Evolutionary conservation across 2,329 filamentous ascomycete genomes (phyloP).

Genomic region (Rhynchosporium secalis): DNA sequence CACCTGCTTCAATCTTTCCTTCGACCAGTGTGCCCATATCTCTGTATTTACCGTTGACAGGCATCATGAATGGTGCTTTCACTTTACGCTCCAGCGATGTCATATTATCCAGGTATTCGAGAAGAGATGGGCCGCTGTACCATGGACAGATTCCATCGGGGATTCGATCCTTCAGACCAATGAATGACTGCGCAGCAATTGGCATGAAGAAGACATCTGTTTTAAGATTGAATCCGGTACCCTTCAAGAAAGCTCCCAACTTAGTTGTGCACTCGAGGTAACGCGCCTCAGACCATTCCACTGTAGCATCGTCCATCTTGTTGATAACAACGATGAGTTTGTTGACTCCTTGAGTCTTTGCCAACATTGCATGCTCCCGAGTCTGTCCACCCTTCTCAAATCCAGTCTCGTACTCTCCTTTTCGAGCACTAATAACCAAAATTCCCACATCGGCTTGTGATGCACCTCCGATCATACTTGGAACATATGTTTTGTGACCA

Average conservation of each 20-base stretch:
- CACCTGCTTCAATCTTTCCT: constrained; percentile 93
- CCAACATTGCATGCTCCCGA: constrained; percentile 94
- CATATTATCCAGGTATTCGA: constrained; percentile 96
- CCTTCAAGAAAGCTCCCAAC: constrained; percentile 83
- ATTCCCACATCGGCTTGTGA: constrained; percentile 93
- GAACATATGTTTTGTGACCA: constrained; percentile 96
- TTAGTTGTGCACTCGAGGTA: constrained; percentile 94
- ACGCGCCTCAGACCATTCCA: constrained; percentile 90
- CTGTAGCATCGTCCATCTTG: constrained; percentile 98
- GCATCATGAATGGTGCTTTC: constrained; percentile 99
- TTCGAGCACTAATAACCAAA: constrained; percentile 91
- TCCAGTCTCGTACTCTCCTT: constrained; percentile 98
- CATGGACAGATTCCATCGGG: constrained; percentile 75
- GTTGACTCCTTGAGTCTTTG: constrained; percentile 97
- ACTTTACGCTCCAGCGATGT: constrained; percentile 90
- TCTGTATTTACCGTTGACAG: constrained; percentile 90
- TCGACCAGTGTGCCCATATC: constrained; percentile 98
- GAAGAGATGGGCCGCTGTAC: constrained; percentile 85
- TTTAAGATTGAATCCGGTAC: constrained; percentile 91
- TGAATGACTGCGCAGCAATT: constrained; percentile 82
- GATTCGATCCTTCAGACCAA: constrained; percentile 87
- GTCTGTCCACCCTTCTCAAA: constrained; percentile 98
- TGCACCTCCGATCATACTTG: constrained; percentile 96
- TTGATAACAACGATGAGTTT: constrained; percentile 94
- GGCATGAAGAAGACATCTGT: constrained; percentile 94